Evolutionary conservation across 805 yeast species (phyloP).

Genomic region (Wickerhamomyces silvicola): DNA sequence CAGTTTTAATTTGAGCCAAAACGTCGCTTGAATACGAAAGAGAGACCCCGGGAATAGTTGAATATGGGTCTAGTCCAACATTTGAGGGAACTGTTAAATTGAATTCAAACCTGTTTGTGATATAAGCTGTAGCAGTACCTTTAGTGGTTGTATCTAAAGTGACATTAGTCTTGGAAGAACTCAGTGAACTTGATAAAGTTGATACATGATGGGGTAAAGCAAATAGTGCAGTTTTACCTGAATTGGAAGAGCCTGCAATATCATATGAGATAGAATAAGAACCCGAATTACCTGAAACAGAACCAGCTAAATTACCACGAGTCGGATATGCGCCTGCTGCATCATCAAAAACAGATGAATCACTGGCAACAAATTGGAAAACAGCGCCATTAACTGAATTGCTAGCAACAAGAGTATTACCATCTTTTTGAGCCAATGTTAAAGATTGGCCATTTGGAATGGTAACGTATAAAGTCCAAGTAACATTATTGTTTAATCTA

Average conservation of each 20-base stretch:
- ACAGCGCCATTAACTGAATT: slow-evolving; percentile 40
- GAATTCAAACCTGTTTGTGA: slow-evolving; percentile 35
- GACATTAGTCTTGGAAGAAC: slow-evolving; percentile 26
- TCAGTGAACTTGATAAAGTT: slow-evolving; percentile 30
- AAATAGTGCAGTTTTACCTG: slow-evolving; percentile 42
- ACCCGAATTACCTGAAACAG: slow-evolving; percentile 31
- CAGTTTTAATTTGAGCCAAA: slow-evolving; percentile 24
- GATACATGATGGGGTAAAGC: slow-evolving; percentile 64
- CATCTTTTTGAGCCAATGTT: slow-evolving; percentile 21
- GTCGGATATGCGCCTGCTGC: slow-evolving; percentile 61
- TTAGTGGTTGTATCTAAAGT: slow-evolving; percentile 42
- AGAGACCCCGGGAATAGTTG: slow-evolving; percentile 25
- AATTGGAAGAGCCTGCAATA: slow-evolving; percentile 39
- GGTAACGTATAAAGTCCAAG: slow-evolving; percentile 65
- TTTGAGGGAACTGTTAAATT: slow-evolving; percentile 36
- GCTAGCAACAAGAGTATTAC: slow-evolving; percentile 37
- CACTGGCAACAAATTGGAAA: slow-evolving; percentile 57
- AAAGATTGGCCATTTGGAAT: slow-evolving; percentile 35
- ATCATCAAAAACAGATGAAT: slow-evolving; percentile 42
- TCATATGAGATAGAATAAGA: slow-evolving; percentile 38
- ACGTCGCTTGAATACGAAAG: slow-evolving; percentile 24
- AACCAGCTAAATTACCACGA: slow-evolving; percentile 37
- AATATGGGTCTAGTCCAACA: slow-evolving; percentile 40
- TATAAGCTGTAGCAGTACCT: slow-evolving; percentile 40
- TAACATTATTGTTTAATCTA: slow-evolving; percentile 45